phyloP scores from a whole-genome alignment of 805 yeast species.

The Grigorovia jiainica region DNA sequence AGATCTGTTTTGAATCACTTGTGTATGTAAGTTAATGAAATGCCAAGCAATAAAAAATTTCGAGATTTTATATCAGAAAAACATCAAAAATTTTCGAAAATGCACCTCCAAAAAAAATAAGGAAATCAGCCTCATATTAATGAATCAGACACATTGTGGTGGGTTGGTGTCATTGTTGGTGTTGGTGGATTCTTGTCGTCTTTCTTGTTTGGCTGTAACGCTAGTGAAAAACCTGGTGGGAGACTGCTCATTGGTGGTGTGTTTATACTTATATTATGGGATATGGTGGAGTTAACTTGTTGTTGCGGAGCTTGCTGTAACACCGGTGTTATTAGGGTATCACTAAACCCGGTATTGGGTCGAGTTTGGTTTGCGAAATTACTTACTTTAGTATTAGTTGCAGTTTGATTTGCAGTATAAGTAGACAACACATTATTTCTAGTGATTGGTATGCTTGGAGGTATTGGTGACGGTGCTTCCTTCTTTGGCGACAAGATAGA shows the following conservation, averaged over 20 bases:
- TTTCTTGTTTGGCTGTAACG: conserved; percentile 28
- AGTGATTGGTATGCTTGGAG: background rate
- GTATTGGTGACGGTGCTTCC: background rate
- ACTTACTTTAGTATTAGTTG: too few relatives aligned
- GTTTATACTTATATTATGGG: background rate
- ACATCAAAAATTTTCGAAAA: too few relatives aligned
- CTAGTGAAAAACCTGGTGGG: conserved; percentile 37
- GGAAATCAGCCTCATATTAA: conserved; percentile 4
- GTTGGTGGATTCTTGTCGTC: conserved; percentile 1
- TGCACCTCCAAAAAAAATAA: too few relatives aligned
- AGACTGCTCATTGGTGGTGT: conserved; percentile 8
- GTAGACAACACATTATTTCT: background rate
- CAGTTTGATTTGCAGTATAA: too few relatives aligned
- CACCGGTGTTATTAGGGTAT: background rate
- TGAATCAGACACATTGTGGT: too few relatives aligned
- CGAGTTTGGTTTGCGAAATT: too few relatives aligned
- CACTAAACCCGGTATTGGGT: background rate
- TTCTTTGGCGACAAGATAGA: conserved; percentile 1
- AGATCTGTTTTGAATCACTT: too few relatives aligned
- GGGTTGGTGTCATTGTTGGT: background rate
- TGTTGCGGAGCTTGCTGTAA: background rate
- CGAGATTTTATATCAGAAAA: too few relatives aligned
- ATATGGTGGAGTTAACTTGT: background rate
- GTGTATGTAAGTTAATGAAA: too few relatives aligned
- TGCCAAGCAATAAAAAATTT: too few relatives aligned